Evolutionary conservation across 2,329 filamentous ascomycete genomes (phyloP), one percentile per base, ranked within the genome.

Genomic region (Ophiostoma fasciatum): DNA sequence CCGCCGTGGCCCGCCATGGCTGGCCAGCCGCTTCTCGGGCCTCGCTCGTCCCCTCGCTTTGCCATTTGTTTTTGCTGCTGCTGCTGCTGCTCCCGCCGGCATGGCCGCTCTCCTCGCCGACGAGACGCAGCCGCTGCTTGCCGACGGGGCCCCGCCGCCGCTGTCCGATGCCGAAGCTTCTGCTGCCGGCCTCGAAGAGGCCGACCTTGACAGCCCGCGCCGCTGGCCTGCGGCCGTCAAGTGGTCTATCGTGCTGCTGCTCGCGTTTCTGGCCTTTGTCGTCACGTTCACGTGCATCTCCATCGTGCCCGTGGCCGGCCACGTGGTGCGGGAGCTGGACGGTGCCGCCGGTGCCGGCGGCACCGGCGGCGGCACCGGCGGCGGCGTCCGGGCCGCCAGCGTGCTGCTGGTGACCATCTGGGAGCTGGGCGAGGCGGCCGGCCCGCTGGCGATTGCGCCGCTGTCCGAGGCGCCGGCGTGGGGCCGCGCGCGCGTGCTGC

Each of bases 391-490:
- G 3, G 62, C 64, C 0, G 57, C 66, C 13, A 62, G 58, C 45
- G 65, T 70, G 27, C 58, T 85, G 30, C 71, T 82, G 36, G 73
- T 83, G 8, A 80, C 42, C 19, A 44, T 44, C 19, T 44, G 42
- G 42, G 69, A 84, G 41, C 63, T 82, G 0, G 77, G 78, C 42
- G 72, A 76, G 45, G 68, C 68, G 3, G 65, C 71, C 3, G 73
- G 73, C 0, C 72, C 72, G 0, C 53, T 77, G 3, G 33, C 73
- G 3, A 75, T 75, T 46, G 74, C 72, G 9, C 75, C 77, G 0
- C 51, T 78, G 5, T 74, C 66, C 7, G 77, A 82, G 51, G 54
- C 71, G 10, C 65, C 66, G 44, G n/a, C 34, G 4, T 42, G 39
- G 40, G 72, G 73, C 25, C 65, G 72, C 1, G 62, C 64, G 38